A percentile compares a stretch with the other conserved stretches of the same genome.
phyloP scores from a whole-genome alignment of 2,329 filamentous ascomycete species.

The Aspergillus fumigatus region DNA sequence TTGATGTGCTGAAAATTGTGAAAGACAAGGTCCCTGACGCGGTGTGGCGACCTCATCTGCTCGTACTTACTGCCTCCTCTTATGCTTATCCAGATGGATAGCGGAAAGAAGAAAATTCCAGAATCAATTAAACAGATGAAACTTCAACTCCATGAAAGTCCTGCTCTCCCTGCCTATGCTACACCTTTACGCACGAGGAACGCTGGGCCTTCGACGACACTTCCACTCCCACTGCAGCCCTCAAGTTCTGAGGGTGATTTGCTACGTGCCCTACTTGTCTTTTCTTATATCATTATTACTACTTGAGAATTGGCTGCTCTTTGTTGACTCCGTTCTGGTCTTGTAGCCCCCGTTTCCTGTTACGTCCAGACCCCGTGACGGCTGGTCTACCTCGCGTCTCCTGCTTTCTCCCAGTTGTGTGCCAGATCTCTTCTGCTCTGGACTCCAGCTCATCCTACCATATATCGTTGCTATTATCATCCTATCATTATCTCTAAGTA shows the following conservation, averaged over 20 bases:
- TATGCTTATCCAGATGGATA: slow-evolving; percentile 18
- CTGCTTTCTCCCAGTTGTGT: not conserved
- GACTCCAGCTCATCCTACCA: not conserved
- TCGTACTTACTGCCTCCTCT: slow-evolving; percentile 17
- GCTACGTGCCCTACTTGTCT: not conserved
- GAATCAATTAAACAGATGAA: not conserved
- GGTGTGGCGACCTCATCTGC: slow-evolving; percentile 18
- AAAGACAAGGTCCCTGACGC: slow-evolving; percentile 20
- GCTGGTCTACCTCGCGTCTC: not conserved
- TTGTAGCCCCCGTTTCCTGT: not conserved
- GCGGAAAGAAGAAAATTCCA: slow-evolving; percentile 13
- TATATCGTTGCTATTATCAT: not conserved
- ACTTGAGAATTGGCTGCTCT: not conserved
- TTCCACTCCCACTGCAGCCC: not conserved
- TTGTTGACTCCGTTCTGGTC: not conserved
- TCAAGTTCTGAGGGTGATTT: not conserved
- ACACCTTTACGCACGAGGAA: too few species aligned
- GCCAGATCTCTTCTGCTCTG: not conserved
- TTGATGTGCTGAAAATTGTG: slow-evolving; percentile 22
- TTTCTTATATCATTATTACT: not conserved
- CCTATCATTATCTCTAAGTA: not conserved
- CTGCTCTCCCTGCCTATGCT: not conserved
- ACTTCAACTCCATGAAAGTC: slow-evolving; percentile 6
- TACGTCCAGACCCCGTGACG: slow-evolving; percentile 6
- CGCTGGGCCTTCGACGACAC: not conserved